Evolutionary conservation across 805 yeast genomes (phyloP), one percentile per base, ranked within the genome.

Genomic region (Kluyveromyces dobzhanskii): DNA sequence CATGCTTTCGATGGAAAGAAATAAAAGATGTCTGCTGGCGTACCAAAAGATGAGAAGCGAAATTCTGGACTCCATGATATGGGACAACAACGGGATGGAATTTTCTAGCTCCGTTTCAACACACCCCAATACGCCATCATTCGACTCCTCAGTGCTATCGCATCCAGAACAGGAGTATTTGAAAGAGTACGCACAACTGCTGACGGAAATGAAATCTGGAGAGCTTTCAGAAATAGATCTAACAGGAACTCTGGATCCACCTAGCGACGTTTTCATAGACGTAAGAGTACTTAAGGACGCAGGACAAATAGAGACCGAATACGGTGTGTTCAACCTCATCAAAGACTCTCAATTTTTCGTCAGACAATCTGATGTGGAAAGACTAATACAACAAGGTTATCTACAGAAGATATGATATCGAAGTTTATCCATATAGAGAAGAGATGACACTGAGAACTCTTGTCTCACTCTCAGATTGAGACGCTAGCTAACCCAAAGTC

Each of bases 251-350:
- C 55, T 92, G 48, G 84, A 75, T 17, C 98, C 98, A 0, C 97
- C 98, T 1, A 75, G 73, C 27, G 94, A 86, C 48, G 83, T 92
- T 21, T 92, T 90, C 50, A 84, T 90, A 8, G 98, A 90, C 53
- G 97, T 92, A 4, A 67, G 98, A 42, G 97, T 90, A 6, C 62
- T 90, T 37, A 83, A 83, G 56, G 94, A 90, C 52, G 97, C 95
- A 0, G 98, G 98, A 1, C 97, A 92, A 56, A 86, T 90, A 26
- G 96, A 88, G 55, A 92, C 98, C 0, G 98, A 90, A 57, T 90
- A 90, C 51, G 98, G 97, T 17, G 95, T 86, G 3, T 87, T 92
- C 64, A 88, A 88, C 51, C 65, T 92, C 47, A 85, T 94, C 3
- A 90, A 88, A 53, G 90, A 90, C 57, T 84, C 95, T 3, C 97